A percentile compares a stretch with the other conserved stretches of the same genome.
Evolutionary conservation across 2,329 filamentous ascomycete genomes (phyloP).

Genomic region (Pestalotiopsis sp.): DNA sequence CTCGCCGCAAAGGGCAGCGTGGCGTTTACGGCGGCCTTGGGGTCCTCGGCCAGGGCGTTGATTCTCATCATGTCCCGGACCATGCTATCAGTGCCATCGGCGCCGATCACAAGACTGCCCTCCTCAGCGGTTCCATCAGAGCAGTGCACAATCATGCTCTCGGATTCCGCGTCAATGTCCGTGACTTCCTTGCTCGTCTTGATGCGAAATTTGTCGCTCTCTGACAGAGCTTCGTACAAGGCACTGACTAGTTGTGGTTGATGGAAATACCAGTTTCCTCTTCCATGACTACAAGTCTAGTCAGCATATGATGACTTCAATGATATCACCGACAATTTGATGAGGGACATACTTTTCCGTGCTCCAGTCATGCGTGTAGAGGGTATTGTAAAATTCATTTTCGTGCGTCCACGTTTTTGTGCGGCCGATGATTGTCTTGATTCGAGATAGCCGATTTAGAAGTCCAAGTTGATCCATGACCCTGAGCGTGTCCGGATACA

Average conservation of each 20-base stretch:
- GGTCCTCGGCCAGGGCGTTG: background rate
- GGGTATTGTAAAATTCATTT: background rate
- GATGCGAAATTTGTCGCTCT: background rate
- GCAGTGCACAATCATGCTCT: background rate
- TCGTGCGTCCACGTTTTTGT: background rate
- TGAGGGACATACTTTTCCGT: background rate
- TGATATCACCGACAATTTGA: too few species aligned
- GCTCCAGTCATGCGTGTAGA: background rate
- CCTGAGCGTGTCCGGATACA: conserved; percentile 1
- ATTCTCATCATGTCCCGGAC: conserved; percentile 1
- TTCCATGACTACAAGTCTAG: background rate
- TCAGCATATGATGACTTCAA: background rate
- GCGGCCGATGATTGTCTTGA: background rate
- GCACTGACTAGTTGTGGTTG: background rate
- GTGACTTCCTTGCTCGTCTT: background rate
- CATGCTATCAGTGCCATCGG: background rate
- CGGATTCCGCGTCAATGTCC: background rate
- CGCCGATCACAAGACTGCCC: background rate
- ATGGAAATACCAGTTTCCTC: background rate
- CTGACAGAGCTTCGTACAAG: background rate
- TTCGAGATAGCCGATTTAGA: background rate
- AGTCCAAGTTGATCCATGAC: conserved; percentile 10
- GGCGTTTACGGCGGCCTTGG: background rate
- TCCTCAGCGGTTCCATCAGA: background rate
- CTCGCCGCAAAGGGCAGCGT: background rate